A percentile compares a stretch with the other conserved stretches of the same genome.
These are phyloP conservation scores for Rhododendron ovatum DNA, from an alignment of 148 eudicot species.

Conservation along the genomic window DNA sequence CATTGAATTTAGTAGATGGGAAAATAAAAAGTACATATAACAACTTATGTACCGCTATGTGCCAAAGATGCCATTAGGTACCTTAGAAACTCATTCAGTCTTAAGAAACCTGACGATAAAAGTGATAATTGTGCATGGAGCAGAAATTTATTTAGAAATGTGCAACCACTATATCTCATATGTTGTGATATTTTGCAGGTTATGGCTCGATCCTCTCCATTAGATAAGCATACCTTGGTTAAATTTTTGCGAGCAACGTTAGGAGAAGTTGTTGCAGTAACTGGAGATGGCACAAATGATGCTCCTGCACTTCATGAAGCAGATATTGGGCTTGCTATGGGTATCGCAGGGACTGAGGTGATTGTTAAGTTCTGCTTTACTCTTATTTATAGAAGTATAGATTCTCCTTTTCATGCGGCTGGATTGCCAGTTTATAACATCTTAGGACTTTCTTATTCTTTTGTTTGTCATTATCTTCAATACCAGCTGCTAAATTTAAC, in stretches of 20 bases:
- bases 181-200: conserved; percentile 35
- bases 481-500: background rate
- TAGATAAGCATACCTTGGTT: conserved; percentile 78
- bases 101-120: background rate
- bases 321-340: conserved; percentile 94
- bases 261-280: conserved; percentile 82
- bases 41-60: background rate
- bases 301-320: conserved; percentile 96
- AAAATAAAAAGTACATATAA: background rate
- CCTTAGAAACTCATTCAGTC: background rate
- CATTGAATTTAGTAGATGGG: background rate
- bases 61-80: background rate
- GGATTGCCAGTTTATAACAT: background rate
- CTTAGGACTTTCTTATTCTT: background rate
- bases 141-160: background rate
- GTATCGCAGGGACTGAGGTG: conserved; percentile 89
- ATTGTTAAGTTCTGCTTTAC: background rate
- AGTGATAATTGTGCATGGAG: background rate
- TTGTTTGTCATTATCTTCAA: background rate
- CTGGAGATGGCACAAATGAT: conserved; percentile 94
- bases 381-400: background rate
- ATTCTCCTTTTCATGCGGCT: background rate
- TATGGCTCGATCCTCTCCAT: conserved; percentile 88
- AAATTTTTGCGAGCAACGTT: conserved; percentile 65
- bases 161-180: background rate